These are phyloP conservation scores for Pterulicium gracile DNA, from an alignment of 1,284 basidiomycete genomes.

Conservation along the genomic window DNA sequence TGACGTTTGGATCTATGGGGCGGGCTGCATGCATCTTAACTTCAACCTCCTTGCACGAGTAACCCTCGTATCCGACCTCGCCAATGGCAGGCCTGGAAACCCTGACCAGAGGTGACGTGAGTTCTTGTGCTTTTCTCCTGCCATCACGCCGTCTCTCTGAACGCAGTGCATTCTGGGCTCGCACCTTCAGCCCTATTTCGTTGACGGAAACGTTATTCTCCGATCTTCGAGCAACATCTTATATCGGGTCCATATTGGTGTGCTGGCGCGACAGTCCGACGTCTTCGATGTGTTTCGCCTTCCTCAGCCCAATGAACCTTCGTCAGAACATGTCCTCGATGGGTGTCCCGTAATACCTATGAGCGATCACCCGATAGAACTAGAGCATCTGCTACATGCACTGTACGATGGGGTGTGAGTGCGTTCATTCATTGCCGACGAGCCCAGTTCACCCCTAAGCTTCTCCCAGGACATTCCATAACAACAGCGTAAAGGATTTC, in stretches of 20 bases:
- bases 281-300: constrained; percentile 50
- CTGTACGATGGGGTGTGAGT: constrained; percentile 50
- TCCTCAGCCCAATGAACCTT: constrained; percentile 27
- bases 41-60: too few species aligned
- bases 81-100: too few species aligned
- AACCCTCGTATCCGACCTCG: too few species aligned
- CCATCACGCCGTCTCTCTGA: too few species aligned
- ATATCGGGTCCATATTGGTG: constrained; percentile 46
- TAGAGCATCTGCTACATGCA: constrained; percentile 42
- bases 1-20: too few species aligned
- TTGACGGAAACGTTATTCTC: constrained; percentile 47
- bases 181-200: constrained; percentile 37
- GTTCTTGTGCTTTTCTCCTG: background rate
- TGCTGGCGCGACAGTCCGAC: constrained; percentile 48
- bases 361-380: constrained; percentile 41
- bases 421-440: constrained; percentile 1
- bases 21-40: too few species aligned
- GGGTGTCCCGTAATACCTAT: constrained; percentile 40
- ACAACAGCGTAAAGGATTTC: constrained; percentile 36
- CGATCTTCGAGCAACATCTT: constrained; percentile 28
- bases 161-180: background rate
- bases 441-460: constrained; percentile 3
- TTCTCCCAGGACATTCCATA: constrained; percentile 23
- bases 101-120: background rate
- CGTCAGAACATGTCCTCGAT: constrained; percentile 25